Percentiles rank a stretch among this genome's conserved stretches.
These are phyloP conservation scores for Microthyrium microscopicum DNA, from an alignment of 2,329 filamentous ascomycete species.

Conservation along the genomic window DNA sequence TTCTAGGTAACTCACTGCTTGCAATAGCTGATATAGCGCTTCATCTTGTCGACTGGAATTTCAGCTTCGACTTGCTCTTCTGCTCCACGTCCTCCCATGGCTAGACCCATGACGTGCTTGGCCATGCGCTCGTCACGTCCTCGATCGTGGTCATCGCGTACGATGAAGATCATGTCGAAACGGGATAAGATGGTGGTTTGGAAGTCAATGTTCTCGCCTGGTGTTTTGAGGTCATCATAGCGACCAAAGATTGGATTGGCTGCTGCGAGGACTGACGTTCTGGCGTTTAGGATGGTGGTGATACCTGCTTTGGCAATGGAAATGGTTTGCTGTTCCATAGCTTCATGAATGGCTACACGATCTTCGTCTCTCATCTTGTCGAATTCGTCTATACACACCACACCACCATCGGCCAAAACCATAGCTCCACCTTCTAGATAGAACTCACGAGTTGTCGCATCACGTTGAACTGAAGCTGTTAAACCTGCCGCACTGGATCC, in stretches of 20 bases:
- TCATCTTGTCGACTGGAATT: constrained; percentile 92
- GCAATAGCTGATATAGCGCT: constrained; percentile 92
- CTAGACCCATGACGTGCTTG: constrained; percentile 91
- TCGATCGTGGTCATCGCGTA: constrained; percentile 83
- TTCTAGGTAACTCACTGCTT: constrained; percentile 50
- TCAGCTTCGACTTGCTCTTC: constrained; percentile 77
- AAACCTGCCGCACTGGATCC: constrained; percentile 94
- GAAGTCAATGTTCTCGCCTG: constrained; percentile 97
- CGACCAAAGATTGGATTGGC: constrained; percentile 96
- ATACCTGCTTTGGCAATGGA: constrained; percentile 98
- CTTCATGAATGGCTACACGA: constrained; percentile 94
- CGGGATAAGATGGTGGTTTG: constrained; percentile 95
- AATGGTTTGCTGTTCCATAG: constrained; percentile 99
- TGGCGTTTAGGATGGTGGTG: constrained; percentile 89
- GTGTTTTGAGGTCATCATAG: constrained; percentile 95
- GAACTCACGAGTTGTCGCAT: constrained; percentile 83
- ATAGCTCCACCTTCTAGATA: constrained; percentile 97
- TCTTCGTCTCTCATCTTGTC: constrained; percentile 99
- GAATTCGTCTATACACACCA: constrained; percentile 98
- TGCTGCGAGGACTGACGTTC: constrained; percentile 86
- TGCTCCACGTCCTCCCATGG: constrained; percentile 74
- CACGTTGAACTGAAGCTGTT: constrained; percentile 89
- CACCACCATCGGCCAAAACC: constrained; percentile 91
- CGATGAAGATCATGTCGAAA: constrained; percentile 99
- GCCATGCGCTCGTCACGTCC: constrained; percentile 85